Evolutionary conservation across 371 early-diverging fungal genomes (phyloP).

Genomic region (Apophysomyces elegans): DNA sequence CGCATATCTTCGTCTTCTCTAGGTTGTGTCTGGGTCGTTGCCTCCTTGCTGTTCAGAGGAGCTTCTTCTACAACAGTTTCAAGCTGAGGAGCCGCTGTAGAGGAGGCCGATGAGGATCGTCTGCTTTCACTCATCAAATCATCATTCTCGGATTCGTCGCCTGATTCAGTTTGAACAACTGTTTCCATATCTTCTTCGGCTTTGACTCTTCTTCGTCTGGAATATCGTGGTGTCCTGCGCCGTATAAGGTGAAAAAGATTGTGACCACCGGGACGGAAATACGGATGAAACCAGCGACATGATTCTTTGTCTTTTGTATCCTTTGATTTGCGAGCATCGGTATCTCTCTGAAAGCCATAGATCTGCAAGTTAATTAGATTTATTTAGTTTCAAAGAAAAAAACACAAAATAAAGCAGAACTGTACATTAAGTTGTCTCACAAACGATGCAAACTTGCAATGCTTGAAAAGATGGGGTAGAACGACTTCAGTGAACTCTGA

Average conservation of each 20-base stretch:
- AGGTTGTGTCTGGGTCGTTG: slow-evolving; percentile 3
- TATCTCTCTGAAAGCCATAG: slow-evolving; percentile 59
- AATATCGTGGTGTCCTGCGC: slow-evolving; percentile 48
- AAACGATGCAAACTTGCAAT: slow-evolving; percentile 62
- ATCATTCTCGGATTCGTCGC: slow-evolving; percentile 40
- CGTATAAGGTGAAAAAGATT: slow-evolving; percentile 54
- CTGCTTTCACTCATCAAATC: slow-evolving; percentile 18
- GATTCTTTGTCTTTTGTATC: slow-evolving; percentile 55
- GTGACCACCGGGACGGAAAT: slow-evolving; percentile 50
- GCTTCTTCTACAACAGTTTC: slow-evolving; percentile 11
- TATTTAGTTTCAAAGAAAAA: background rate
- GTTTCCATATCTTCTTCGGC: slow-evolving; percentile 39
- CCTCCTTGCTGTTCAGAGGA: slow-evolving; percentile 6
- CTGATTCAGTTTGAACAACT: slow-evolving; percentile 40
- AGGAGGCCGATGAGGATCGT: slow-evolving; percentile 27
- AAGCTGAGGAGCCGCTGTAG: slow-evolving; percentile 13
- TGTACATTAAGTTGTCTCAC: slow-evolving; percentile 57
- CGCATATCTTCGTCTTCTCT: slow-evolving; percentile 11
- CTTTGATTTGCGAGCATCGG: slow-evolving; percentile 60
- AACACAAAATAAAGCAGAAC: background rate
- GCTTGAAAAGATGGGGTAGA: slow-evolving; percentile 54
- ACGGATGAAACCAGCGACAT: slow-evolving; percentile 56
- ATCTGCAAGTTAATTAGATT: slow-evolving; percentile 32
- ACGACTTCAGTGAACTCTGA: slow-evolving; percentile 56
- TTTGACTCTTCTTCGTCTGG: slow-evolving; percentile 39